Base-by-base conservation (phyloP, 345 rosid genomes). In the Brassica nigra region DNA sequence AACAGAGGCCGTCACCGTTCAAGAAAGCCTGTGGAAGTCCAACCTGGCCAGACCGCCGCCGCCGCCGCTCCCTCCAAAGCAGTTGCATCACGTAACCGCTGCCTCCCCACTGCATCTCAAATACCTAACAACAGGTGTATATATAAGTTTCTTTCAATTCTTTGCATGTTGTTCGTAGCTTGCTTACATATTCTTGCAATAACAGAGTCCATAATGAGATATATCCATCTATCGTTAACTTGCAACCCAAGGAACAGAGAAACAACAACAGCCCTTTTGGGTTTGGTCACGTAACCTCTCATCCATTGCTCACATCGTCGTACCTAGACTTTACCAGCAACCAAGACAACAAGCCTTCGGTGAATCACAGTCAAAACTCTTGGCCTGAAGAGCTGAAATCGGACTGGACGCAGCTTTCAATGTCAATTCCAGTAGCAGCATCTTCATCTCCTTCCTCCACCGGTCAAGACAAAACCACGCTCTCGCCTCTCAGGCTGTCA, bases 1-100 rank as follows among this genome's bases (percentile, higher is more conserved):
- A 91, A 90, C 81, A 88, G 94, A 83, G 94, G 94, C 76, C 94
- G 97, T 76, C 89, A 91, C 71, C 97, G 91, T 88, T 84, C 97
- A 89, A 88, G 97, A 91, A 91, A 88, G 94, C 90, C 87, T 86
- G 88, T 85, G 89, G 91, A 89, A 89, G 88, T 74, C 81, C 92
- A 88, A 81, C 73, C 80, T 75, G 83, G 85, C 83, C 90, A 74
- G 54, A 82, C 88, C 20, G 36, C 73, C 5, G 72, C 85, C 15
- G 78, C 81, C 14, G 7, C 59, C 18, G 18, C 18, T 12, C 79
- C 58, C 3, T 70, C 89, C 44, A 91, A 85, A 80, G 81, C 75
- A 83, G 83, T 73, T 76, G 39, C 82, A 8, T 18, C 87, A 71
- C 73, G 78, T 77, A 80, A 52, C 79, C 44, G 78, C 57, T 76